Evolutionary conservation across 106 monocot species (phyloP).

Genomic region (Acorus calamus): DNA sequence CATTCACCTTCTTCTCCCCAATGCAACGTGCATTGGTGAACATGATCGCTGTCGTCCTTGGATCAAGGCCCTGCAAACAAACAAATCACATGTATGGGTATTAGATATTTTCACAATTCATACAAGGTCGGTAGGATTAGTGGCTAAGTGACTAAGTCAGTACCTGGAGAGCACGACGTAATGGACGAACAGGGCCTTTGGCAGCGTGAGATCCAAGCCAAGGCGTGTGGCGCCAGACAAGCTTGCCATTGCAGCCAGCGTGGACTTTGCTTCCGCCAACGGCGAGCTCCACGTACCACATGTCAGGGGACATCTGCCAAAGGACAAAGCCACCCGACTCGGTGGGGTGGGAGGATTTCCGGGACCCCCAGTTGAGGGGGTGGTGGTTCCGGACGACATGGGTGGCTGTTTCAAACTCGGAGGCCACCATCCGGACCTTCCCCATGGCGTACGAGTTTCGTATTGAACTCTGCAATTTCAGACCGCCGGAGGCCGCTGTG

Average conservation of each 20-base stretch:
- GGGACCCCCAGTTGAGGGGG: background rate
- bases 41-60: conserved; percentile 48
- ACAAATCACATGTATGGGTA: background rate
- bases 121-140: too few relatives aligned
- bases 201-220: conserved; percentile 55
- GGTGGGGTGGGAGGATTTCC: conserved; percentile 14
- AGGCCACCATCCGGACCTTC: conserved; percentile 32
- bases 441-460: conserved; percentile 50
- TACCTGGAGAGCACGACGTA: conserved; percentile 61
- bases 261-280: conserved; percentile 48
- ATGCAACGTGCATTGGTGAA: conserved; percentile 43
- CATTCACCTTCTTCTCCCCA: conserved; percentile 44
- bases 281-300: conserved; percentile 67
- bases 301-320: conserved; percentile 63
- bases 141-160: too few relatives aligned
- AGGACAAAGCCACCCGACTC: conserved; percentile 52
- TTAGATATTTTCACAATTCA: too few relatives aligned
- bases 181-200: conserved; percentile 51
- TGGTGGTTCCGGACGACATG: conserved; percentile 24
- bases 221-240: conserved; percentile 53
- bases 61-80: conserved; percentile 51
- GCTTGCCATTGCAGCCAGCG: conserved; percentile 55
- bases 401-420: conserved; percentile 37
- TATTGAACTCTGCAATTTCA: conserved; percentile 45
- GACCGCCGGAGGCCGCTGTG: conserved; percentile 39